phyloP scores from a whole-genome alignment of 805 yeast species.

The Ogataea zsoltii region DNA sequence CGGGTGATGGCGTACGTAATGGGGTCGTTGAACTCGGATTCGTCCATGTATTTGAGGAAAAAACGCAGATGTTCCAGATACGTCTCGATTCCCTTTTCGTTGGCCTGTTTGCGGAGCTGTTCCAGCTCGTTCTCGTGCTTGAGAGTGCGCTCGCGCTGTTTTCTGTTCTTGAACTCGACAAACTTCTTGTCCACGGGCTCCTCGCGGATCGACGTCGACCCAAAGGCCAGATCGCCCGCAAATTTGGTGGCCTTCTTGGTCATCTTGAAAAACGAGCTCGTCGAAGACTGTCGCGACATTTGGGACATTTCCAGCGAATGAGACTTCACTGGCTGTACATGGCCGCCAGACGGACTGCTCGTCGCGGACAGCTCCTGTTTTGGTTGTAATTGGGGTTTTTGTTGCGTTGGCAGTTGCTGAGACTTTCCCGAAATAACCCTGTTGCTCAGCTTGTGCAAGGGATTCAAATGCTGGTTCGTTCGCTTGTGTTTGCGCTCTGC shows the following conservation, averaged over 20 bases:
- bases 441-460: slow-evolving; percentile 7
- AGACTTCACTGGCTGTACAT: not conserved
- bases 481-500: slow-evolving; percentile 3
- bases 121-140: slow-evolving; percentile 17
- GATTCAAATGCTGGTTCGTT: slow-evolving; percentile 8
- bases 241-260: slow-evolving; percentile 31
- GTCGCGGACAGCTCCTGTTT: not conserved
- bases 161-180: slow-evolving; percentile 15
- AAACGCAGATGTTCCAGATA: slow-evolving; percentile 34
- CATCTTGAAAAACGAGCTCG: slow-evolving; percentile 20
- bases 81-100: slow-evolving; percentile 23
- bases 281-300: slow-evolving; percentile 15
- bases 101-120: slow-evolving; percentile 14
- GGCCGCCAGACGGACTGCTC: not conserved
- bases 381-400: not conserved
- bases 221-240: slow-evolving; percentile 36
- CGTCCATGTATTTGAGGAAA: slow-evolving; percentile 34
- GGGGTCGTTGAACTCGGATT: slow-evolving; percentile 34
- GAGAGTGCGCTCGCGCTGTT: slow-evolving; percentile 12
- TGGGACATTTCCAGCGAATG: slow-evolving; percentile 14
- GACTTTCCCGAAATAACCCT: not conserved
- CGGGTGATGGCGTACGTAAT: slow-evolving; percentile 33
- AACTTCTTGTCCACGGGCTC: slow-evolving; percentile 18
- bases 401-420: no score
- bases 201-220: slow-evolving; percentile 17